Conservation (phyloP, 2,329 filamentous ascomycete species). For the Aureobasidium vineae region DNA sequence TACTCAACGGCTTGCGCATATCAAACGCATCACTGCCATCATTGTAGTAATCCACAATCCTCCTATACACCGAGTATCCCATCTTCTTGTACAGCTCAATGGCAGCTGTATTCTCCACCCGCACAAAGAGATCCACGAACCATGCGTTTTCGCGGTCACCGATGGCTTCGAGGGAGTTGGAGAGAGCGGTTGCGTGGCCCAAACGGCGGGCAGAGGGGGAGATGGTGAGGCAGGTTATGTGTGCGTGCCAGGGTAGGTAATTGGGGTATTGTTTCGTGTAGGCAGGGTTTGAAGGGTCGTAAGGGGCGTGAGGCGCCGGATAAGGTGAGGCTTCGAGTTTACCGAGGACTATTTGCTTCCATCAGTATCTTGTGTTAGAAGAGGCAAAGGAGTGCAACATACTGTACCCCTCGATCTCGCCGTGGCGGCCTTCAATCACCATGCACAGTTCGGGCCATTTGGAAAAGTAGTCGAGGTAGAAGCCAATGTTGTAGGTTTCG, state of each 20-base stretch:
- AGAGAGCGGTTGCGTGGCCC: constrained; percentile 82
- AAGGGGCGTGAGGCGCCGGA: constrained; percentile 68
- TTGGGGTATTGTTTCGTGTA: constrained; percentile 52
- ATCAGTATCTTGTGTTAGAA: neutral
- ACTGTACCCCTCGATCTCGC: constrained; percentile 96
- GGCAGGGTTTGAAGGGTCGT: constrained; percentile 53
- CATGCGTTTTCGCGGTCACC: constrained; percentile 81
- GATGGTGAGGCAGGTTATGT: constrained; percentile 94
- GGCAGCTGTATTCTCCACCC: constrained; percentile 81
- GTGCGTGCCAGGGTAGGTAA: constrained; percentile 98
- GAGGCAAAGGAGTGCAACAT: constrained; percentile 40
- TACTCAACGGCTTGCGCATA: constrained; percentile 88
- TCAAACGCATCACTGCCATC: constrained; percentile 96
- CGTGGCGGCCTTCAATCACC: constrained; percentile 79
- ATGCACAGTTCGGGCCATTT: constrained; percentile 96
- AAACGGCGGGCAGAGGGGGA: constrained; percentile 80
- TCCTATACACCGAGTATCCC: constrained; percentile 87
- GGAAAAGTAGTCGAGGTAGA: constrained; percentile 94
- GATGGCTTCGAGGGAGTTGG: constrained; percentile 74
- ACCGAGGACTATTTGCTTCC: constrained; percentile 71
- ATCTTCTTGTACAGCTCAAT: constrained; percentile 86
- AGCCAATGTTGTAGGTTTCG: constrained; percentile 95
- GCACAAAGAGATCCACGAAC: constrained; percentile 95
- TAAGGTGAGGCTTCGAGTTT: constrained; percentile 84
- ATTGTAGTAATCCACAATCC: constrained; percentile 89